Evolutionary conservation across 805 yeast genomes (phyloP).

Genomic region (Diddensiella caesifluorescens): DNA sequence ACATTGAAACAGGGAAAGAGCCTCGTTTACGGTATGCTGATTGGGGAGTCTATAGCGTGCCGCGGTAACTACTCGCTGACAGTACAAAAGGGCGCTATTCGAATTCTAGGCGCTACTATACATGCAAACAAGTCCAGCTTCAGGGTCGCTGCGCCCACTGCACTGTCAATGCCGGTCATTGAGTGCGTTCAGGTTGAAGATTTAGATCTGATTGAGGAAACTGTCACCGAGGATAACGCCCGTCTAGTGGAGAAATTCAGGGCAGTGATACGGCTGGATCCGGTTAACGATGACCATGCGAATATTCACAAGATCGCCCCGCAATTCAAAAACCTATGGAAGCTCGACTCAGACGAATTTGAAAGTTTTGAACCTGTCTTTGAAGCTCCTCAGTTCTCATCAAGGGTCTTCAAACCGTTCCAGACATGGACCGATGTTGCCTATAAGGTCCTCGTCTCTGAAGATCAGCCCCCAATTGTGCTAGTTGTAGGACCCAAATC

Average conservation of each 20-base stretch:
- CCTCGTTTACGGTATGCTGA: conserved; percentile 12
- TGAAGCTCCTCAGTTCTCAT: conserved; percentile 4
- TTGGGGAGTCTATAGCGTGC: conserved; percentile 23
- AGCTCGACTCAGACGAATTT: neutral
- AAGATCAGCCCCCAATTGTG: conserved; percentile 17
- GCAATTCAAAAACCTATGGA: conserved; percentile 25
- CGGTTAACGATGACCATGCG: conserved; percentile 4
- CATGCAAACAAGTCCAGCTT: conserved; percentile 13
- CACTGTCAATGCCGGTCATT: conserved; percentile 22
- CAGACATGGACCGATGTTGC: conserved; percentile 23
- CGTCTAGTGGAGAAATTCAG: conserved; percentile 8
- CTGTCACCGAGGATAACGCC: conserved; percentile 7
- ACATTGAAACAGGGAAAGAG: no score
- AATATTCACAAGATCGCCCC: conserved; percentile 23
- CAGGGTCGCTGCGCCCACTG: conserved; percentile 20
- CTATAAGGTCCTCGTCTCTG: neutral
- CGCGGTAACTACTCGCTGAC: conserved; percentile 28
- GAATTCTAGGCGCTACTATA: conserved; percentile 26
- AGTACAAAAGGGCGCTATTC: conserved; percentile 30
- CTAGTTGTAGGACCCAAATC: conserved; percentile 63
- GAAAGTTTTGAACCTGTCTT: conserved; percentile 1
- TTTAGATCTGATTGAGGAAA: conserved; percentile 8
- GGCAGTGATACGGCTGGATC: conserved; percentile 7
- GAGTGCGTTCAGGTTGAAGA: conserved; percentile 17
- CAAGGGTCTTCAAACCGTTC: conserved; percentile 13